Evolutionary conservation across 1,284 basidiomycete species (phyloP), one percentile per base, ranked within the genome.

Genomic region (Salmacisia buchloeana): DNA sequence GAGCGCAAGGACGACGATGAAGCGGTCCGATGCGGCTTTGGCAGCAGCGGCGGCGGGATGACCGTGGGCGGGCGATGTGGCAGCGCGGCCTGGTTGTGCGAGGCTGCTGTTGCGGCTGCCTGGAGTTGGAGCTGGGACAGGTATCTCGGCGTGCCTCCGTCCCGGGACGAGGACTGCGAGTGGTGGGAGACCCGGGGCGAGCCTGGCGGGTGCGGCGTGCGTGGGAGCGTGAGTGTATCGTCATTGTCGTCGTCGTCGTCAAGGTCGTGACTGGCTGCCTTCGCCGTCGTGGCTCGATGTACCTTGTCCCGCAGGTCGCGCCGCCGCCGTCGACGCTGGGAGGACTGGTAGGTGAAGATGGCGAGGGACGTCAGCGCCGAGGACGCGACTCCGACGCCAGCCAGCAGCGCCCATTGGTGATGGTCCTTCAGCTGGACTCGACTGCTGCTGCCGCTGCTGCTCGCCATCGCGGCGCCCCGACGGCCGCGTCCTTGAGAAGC

Each of bases 141-240:
- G n/a, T 60, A 60, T 41, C 38, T 41, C 15, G 59, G 59, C 15
- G 59, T 60, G 39, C 29, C 35, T 27, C 34, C 58, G 21, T 27
- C 21, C 4, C 33, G 35, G n/a, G 35, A 29, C 9, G 45, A 43
- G 4, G 58, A 59, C 7, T n/a, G n/a, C n/a, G n/a, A n/a, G 39
- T 23, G 25, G 35, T 25, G 33, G 35, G n/a, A 29, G 35, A 15
- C n/a, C 18, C 15, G n/a, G 39, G n/a, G n/a, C 25, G 34, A 59
- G 13, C 29, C 12, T 21, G 31, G 49, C 21, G 7, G 43, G 18
- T 41, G 35, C 13, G 45, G 31, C 21, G 52, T 18, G 36, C 15
- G 10, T 31, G 36, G 6, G 52, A 56, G 31, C 27, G 31, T 12
- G 52, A 56, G 36, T 4, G 4, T 12, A 49, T 49, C 4, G 12